phyloP scores from a whole-genome alignment of 108 stramenopile genomes.

The Cyclotella sp. region DNA sequence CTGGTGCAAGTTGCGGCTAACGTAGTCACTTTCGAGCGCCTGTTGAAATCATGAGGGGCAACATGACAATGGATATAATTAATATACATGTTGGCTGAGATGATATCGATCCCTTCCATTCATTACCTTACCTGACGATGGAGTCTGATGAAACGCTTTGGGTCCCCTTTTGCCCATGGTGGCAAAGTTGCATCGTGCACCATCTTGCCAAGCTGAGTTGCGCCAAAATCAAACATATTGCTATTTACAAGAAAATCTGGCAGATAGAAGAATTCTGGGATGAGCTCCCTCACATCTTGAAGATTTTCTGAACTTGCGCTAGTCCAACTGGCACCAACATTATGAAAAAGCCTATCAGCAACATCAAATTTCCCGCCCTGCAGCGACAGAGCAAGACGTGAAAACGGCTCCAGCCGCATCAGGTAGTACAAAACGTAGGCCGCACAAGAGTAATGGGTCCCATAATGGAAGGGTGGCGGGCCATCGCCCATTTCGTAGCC shows the following conservation, averaged over 20 bases:
- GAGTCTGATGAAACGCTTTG: slow-evolving; percentile 82
- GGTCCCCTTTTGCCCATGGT: slow-evolving; percentile 93
- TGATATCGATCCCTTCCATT: too few relatives aligned
- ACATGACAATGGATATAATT: not conserved
- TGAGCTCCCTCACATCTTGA: slow-evolving; percentile 98
- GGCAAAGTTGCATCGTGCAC: slow-evolving; percentile 94
- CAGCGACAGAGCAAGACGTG: slow-evolving; percentile 86
- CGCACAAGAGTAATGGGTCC: slow-evolving; percentile 97
- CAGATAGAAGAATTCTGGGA: slow-evolving; percentile 97
- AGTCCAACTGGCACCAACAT: slow-evolving; percentile 88
- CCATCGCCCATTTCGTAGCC: slow-evolving; percentile 80
- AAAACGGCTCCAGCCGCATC: slow-evolving; percentile 96
- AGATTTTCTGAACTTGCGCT: slow-evolving; percentile 87
- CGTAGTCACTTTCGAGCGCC: slow-evolving; percentile 92
- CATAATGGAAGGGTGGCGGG: slow-evolving; percentile 97
- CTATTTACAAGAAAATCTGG: slow-evolving; percentile 93
- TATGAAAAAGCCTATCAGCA: slow-evolving; percentile 96
- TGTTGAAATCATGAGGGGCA: slow-evolving; percentile 1
- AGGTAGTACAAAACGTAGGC: slow-evolving; percentile 97
- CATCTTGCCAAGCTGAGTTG: slow-evolving; percentile 75
- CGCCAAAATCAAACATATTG: slow-evolving; percentile 91
- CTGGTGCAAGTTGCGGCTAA: slow-evolving; percentile 90
- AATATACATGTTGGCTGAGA: not conserved
- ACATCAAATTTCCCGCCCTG: slow-evolving; percentile 97
- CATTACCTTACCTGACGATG: slow-evolving; percentile 65